Evolutionary conservation across 164 flowering plant genomes (phyloP), one percentile per base, ranked within the genome.

Genomic region (Chimonanthus praecox): DNA sequence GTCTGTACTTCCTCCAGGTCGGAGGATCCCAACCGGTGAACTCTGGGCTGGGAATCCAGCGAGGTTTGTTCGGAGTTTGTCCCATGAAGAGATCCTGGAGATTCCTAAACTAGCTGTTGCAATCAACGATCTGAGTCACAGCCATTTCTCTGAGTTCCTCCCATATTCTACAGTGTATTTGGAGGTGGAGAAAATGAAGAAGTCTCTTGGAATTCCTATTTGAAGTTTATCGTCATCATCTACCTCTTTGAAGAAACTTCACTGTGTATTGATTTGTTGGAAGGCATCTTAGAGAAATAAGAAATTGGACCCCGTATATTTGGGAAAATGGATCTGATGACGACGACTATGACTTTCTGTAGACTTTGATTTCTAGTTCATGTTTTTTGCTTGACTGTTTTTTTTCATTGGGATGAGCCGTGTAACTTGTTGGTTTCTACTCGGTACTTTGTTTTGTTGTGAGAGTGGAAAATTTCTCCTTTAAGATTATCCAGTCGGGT

Each of bases 11-110:
- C 97, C 98, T 47, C 99, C 99, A 16, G 99, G 98, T 11, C 80
- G 98, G 77, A 86, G 97, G 74, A 93, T 95, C 69, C 97, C 99
- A 47, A 84, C 89, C 43, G 97, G 99, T 44, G 98, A 95, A 77
- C 90, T 93, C 11, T 93, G 98, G 99, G 96, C 94, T 69, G 99
- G 98, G 16, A 95, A 95, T 74, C 99, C 99, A 16, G 99, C 98
- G 15, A 87, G 94, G 83, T 93, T 88, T 87, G 88, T 95, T 21
- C 82, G 99, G 80, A 82, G 81, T 47, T 81, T 95, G 77, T 88
- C 90, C 71, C 90, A 88, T 64, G 98, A 93, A 75, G 99, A 93
- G 84, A 92, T 84, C 49, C 44, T 88, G 71, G 97, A 93, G 81
- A 93, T 93, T 74, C 94, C 97, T 16, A 95, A 93, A 78, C 93